Evolutionary conservation across 73 alveolate species (phyloP).

Genomic region (Effrenium voratum): DNA sequence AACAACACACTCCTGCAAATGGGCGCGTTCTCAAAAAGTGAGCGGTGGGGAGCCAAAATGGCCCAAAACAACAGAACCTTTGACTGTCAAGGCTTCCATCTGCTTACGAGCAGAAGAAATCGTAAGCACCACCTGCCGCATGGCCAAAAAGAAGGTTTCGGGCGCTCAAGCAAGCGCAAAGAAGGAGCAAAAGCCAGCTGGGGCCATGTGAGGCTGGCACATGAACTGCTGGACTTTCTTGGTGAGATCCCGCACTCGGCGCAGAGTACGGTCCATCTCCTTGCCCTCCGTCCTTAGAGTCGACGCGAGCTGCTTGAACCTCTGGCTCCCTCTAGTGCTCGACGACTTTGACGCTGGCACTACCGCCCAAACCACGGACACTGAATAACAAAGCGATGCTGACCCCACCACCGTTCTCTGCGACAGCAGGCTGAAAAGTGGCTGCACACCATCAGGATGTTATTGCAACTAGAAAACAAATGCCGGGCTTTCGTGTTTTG

Average conservation of each 20-base stretch:
- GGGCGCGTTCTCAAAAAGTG: no score
- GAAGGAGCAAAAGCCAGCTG: no score
- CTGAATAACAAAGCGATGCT: background rate
- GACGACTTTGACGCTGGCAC: background rate
- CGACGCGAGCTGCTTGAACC: background rate
- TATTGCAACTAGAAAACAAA: background rate
- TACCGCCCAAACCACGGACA: background rate
- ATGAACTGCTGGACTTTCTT: constrained; percentile 7
- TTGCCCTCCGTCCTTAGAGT: constrained; percentile 34
- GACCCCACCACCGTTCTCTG: background rate
- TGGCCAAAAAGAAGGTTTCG: no score
- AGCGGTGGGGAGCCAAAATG: no score
- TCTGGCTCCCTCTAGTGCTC: no score
- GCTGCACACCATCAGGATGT: background rate
- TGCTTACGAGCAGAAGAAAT: no score
- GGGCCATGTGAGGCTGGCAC: no score
- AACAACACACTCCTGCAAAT: no score
- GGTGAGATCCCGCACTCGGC: constrained; percentile 39
- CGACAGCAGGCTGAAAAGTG: background rate
- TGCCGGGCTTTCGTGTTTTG: background rate
- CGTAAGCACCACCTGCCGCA: no score
- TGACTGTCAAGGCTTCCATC: no score
- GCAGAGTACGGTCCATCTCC: constrained; percentile 32
- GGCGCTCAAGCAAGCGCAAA: no score
- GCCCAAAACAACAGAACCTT: no score